Evolutionary conservation across 2,329 filamentous ascomycete species (phyloP), one percentile per base, ranked within the genome.

Genomic region (Dryadomyces sulphureus): DNA sequence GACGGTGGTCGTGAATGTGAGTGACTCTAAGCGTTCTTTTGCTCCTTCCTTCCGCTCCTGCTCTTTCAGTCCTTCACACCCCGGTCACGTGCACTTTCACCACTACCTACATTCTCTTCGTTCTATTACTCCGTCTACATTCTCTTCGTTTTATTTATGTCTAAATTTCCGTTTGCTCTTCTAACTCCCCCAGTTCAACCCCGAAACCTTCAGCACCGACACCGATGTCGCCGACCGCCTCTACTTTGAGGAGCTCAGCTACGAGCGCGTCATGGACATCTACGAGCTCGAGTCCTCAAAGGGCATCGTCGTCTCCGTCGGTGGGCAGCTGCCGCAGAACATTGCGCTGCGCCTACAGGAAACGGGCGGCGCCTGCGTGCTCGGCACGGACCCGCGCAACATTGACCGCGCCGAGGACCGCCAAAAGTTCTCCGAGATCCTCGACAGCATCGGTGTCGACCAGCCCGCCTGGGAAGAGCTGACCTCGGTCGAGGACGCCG

Each of bases 391-490:
- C 57, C 92, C 92, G 34, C 74, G 80, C 58, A 87, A 96, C 59
- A 98, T 98, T 54, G 92, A 98, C 74, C 93, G 89, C 70, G 92
- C 92, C 41, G 92, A 98, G 66, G 89, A 98, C 62, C 80, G 92
- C 60, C 89, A 96, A 65, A 96, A 98, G 65, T 98, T 98, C 72
- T 95, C 90, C 20, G 84, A 89, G 58, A 96, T 96, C 53, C 75
- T 98, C 40, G 92, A 98, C 64, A 93, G 85, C 63, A 95, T 96
- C 56, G 90, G 89, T 49, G 80, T 98, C 47, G 90, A 96, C 61
- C 92, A 98, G 67, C 92, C 92, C 32, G 88, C 87, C 9, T 98
- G 92, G 92, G 94, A 94, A 66, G 92, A 98, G 63, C 78, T 96
- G 35, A 94, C 84, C 25, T 95, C 86, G 16, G 85, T 90, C 50